Conservation (phyloP, 1,284 basidiomycete genomes). For the Leccinum huronense region DNA sequence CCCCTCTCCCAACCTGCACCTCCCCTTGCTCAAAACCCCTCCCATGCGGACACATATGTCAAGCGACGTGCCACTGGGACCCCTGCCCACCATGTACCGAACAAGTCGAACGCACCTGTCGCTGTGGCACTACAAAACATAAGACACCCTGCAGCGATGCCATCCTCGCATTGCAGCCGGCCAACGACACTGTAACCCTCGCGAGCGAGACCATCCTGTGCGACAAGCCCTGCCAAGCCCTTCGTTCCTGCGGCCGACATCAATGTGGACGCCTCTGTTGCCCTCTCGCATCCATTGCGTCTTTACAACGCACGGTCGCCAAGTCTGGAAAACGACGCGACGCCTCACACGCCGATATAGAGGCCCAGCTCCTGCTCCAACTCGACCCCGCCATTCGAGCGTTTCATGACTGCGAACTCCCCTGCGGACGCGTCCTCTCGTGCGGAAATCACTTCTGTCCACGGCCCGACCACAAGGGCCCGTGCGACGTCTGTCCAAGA, state of each 20-base stretch:
- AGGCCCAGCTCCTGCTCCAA: slow-evolving; percentile 31
- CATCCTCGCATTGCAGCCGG: slow-evolving; percentile 12
- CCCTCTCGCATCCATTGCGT: slow-evolving; percentile 75
- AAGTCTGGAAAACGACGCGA: slow-evolving; percentile 50
- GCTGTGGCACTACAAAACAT: slow-evolving; percentile 71
- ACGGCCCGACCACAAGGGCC: slow-evolving; percentile 75
- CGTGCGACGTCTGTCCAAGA: slow-evolving; percentile 77
- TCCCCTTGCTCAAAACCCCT: slow-evolving; percentile 67
- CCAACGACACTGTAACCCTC: slow-evolving; percentile 7
- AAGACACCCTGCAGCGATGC: slow-evolving; percentile 46
- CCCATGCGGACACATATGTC: slow-evolving; percentile 70
- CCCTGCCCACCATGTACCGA: slow-evolving; percentile 75
- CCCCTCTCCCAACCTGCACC: slow-evolving; percentile 77
- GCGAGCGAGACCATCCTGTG: slow-evolving; percentile 65
- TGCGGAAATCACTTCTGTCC: slow-evolving; percentile 81
- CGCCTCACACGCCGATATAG: slow-evolving; percentile 23
- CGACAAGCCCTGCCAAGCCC: slow-evolving; percentile 69
- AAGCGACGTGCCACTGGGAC: slow-evolving; percentile 55
- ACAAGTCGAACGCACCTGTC: slow-evolving; percentile 68
- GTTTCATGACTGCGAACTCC: slow-evolving; percentile 77
- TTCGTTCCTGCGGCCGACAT: slow-evolving; percentile 79
- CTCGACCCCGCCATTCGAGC: slow-evolving; percentile 57
- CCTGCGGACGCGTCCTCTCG: slow-evolving; percentile 68
- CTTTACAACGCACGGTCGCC: slow-evolving; percentile 53
- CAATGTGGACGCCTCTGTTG: slow-evolving; percentile 83